Conservation (phyloP, 176 grass and related monocot species). For the Paspalum notatum region DNA sequence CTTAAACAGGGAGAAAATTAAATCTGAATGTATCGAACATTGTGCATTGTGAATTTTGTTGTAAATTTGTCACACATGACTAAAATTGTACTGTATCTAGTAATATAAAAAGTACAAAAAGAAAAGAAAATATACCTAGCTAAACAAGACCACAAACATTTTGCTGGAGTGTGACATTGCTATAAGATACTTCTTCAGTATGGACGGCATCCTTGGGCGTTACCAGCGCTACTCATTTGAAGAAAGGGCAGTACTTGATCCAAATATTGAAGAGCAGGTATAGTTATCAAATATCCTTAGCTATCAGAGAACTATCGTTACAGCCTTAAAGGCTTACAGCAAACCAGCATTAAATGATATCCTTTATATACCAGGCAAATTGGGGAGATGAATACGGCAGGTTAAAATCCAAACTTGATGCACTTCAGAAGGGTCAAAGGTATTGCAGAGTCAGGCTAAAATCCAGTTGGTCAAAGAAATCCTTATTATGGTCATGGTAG, state of each 20-base stretch:
- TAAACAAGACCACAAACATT: not conserved
- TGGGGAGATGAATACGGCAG: slow-evolving; percentile 65
- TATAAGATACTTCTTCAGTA: slow-evolving; percentile 46
- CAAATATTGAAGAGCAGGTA: slow-evolving; percentile 65
- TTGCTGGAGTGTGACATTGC: not conserved
- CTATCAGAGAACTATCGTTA: not conserved
- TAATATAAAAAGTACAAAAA: slow-evolving; percentile 1
- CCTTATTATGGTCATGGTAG: slow-evolving; percentile 8
- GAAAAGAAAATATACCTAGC: not conserved
- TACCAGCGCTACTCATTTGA: slow-evolving; percentile 74
- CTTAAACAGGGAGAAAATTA: not conserved
- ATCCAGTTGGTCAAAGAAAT: not conserved
- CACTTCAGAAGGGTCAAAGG: slow-evolving; percentile 80
- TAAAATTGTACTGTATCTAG: not conserved
- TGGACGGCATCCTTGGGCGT: slow-evolving; percentile 83
- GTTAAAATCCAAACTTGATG: slow-evolving; percentile 68
- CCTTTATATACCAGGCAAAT: slow-evolving; percentile 49
- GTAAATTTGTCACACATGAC: not conserved
- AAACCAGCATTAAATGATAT: not conserved
- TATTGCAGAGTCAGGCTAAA: slow-evolving; percentile 6
- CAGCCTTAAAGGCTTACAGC: slow-evolving; percentile 2
- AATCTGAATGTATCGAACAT: not conserved
- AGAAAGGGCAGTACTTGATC: slow-evolving; percentile 65
- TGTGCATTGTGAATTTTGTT: not conserved
- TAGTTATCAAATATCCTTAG: not conserved